Evolutionary conservation across 2,329 filamentous ascomycete genomes (phyloP).

Genomic region (Hypoxylon sp.): DNA sequence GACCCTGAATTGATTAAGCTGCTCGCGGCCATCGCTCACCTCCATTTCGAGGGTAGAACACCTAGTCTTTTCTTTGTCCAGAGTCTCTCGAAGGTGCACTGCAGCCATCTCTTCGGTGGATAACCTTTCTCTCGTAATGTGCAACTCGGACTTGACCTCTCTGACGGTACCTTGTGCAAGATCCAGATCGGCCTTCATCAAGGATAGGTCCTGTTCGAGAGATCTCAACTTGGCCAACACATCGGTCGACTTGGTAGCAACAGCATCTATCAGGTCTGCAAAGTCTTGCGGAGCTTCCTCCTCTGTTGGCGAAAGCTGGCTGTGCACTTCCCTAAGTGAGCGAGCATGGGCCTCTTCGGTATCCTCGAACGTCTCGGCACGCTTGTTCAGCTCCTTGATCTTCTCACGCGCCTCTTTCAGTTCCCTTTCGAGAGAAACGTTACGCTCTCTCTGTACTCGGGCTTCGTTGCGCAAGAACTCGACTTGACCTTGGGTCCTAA

Average conservation of each 20-base stretch:
- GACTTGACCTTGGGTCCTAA: constrained; percentile 68
- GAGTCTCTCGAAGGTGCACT: constrained; percentile 61
- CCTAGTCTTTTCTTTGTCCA: constrained; percentile 63
- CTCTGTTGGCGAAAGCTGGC: constrained; percentile 63
- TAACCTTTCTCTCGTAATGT: constrained; percentile 60
- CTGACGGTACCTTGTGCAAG: constrained; percentile 62
- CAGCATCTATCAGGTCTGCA: constrained; percentile 64
- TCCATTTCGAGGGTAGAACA: constrained; percentile 63
- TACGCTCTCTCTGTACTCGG: constrained; percentile 65
- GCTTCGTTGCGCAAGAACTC: constrained; percentile 69
- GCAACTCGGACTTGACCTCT: constrained; percentile 65
- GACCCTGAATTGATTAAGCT: constrained; percentile 71
- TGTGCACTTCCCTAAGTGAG: constrained; percentile 66
- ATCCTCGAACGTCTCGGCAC: constrained; percentile 60
- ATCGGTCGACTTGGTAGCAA: constrained; percentile 66
- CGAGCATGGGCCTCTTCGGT: constrained; percentile 59
- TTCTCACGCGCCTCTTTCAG: constrained; percentile 64
- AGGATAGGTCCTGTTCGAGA: constrained; percentile 64
- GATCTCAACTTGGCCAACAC: constrained; percentile 66
- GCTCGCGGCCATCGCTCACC: constrained; percentile 69
- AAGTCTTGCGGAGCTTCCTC: constrained; percentile 62
- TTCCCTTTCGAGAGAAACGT: constrained; percentile 65
- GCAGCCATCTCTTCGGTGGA: constrained; percentile 60
- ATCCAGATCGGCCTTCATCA: constrained; percentile 71
- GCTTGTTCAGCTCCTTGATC: constrained; percentile 58